Evolutionary conservation across 1,139 yeast species (phyloP).

Genomic region (Candida gigantensis): DNA sequence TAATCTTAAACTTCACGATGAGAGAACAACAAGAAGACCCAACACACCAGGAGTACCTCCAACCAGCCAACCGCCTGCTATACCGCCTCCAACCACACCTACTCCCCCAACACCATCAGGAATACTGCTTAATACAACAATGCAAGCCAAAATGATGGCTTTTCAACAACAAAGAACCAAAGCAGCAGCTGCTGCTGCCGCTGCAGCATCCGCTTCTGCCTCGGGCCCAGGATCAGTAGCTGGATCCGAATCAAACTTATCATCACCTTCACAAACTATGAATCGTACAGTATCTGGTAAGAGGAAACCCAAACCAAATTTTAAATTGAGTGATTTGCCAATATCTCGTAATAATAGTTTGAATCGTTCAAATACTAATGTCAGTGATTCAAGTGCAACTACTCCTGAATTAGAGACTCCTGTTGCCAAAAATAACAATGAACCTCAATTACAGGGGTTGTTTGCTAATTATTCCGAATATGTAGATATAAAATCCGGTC

Average conservation of each 20-base stretch:
- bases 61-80: slow-evolving; percentile 5
- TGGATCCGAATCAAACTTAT: slow-evolving; percentile 19
- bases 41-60: slow-evolving; percentile 5
- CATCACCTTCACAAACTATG: slow-evolving; percentile 27
- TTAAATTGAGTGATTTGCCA: slow-evolving; percentile 25
- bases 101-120: neutral
- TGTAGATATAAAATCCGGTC: slow-evolving; percentile 88
- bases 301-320: slow-evolving; percentile 31
- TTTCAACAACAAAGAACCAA: slow-evolving; percentile 67
- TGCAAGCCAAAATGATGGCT: slow-evolving; percentile 75
- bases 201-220: slow-evolving; percentile 11
- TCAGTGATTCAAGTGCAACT: slow-evolving; percentile 4
- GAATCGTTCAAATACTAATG: slow-evolving; percentile 12
- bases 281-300: neutral
- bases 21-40: slow-evolving; percentile 3
- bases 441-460: slow-evolving; percentile 45
- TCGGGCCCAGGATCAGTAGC: slow-evolving; percentile 2
- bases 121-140: slow-evolving; percentile 21
- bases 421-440: slow-evolving; percentile 1
- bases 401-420: slow-evolving; percentile 11
- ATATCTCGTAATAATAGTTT: slow-evolving; percentile 11
- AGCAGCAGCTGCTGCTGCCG: slow-evolving; percentile 11
- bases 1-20: slow-evolving; percentile 3
- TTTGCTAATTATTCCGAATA: slow-evolving; percentile 86
- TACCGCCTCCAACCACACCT: slow-evolving; percentile 1